Percentiles rank a stretch among this genome's conserved stretches.
phyloP scores from a whole-genome alignment of 768 basidiomycete species.

The Agaricus sinodeliciosus region DNA sequence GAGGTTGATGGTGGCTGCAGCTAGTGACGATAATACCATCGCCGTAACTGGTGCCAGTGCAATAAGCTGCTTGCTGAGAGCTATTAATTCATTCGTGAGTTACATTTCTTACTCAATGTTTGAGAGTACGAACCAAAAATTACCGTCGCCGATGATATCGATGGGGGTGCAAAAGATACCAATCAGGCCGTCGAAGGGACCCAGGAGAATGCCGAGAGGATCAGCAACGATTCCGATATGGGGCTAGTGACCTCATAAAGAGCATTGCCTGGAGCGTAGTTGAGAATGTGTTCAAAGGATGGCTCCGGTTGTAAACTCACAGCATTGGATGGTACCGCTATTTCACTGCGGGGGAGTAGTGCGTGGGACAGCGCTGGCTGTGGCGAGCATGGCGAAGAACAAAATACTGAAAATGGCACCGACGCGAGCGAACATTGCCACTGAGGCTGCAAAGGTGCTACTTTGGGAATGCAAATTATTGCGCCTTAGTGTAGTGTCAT shows the following conservation, averaged over 20 bases:
- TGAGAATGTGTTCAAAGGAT: neutral
- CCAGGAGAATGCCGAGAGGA: slow-evolving; percentile 27
- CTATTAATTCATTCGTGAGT: slow-evolving; percentile 6
- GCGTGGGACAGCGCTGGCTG: slow-evolving; percentile 20
- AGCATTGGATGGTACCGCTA: slow-evolving; percentile 20
- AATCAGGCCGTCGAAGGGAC: slow-evolving; percentile 1
- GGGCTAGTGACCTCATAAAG: slow-evolving; percentile 14
- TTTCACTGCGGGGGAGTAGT: slow-evolving; percentile 17
- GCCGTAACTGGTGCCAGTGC: slow-evolving; percentile 22
- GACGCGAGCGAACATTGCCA: slow-evolving; percentile 23
- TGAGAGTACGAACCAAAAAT: slow-evolving; percentile 14
- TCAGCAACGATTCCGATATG: slow-evolving; percentile 17
- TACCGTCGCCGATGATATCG: slow-evolving; percentile 20
- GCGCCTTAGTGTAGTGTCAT: slow-evolving; percentile 11
- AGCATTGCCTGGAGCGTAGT: slow-evolving; percentile 15
- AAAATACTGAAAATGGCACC: slow-evolving; percentile 16
- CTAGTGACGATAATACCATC: slow-evolving; percentile 22
- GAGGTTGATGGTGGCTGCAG: slow-evolving; percentile 23
- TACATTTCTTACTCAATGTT: neutral
- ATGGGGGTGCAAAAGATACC: slow-evolving; percentile 26
- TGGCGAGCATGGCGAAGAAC: slow-evolving; percentile 20
- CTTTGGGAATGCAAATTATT: slow-evolving; percentile 13
- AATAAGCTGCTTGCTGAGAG: slow-evolving; percentile 23
- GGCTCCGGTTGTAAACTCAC: slow-evolving; percentile 10
- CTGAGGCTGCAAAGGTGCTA: neutral